Evolutionary conservation across 495 filamentous ascomycete genomes (phyloP), one percentile per base, ranked within the genome.

Genomic region (Bryoglossum gracile): DNA sequence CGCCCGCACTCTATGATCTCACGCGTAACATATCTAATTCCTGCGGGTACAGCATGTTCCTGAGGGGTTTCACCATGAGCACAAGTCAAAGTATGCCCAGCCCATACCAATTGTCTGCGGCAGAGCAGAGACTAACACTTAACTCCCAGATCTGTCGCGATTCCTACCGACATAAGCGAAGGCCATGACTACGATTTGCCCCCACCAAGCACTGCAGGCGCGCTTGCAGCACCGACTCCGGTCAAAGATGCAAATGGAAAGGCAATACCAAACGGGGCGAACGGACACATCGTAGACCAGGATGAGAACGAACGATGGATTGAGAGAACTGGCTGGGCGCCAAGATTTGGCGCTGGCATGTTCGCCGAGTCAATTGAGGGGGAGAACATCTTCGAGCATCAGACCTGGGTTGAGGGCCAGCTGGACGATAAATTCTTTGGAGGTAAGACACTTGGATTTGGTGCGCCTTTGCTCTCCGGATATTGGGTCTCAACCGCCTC

Each of bases 341-440:
- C 94, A 8, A 76, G 80, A 50, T 94, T 95, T 59, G 87, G 86
- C 19, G 62, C 53, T 16, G 54, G 51, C 0, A 58, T 65, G 43
- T 68, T 65, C 3, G 75, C 78, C 30, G 60, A 70, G 21, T 70
- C 70, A 11, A 62, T 65, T 25, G 69, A 78, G 37, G 76, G 71
- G 14, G 80, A 80, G 40, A 89, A 75, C 41, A 60, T 95, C 59
- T 71, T 94, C 30, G 89, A 97, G 61, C 89, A 95, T 62, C 77
- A 87, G 57, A 92, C 87, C 13, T 86, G 80, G 63, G 53, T 99
- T n/a, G 92, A 97, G 62, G 74, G 77, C 17, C 84, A 81, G 61
- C 60, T 99, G 17, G 78, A 88, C 18, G 92, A 99, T 55, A 86
- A 89, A 59, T 90, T 90, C 63, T 99, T 83, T 65, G 92, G 92